A percentile compares a stretch with the other conserved stretches of the same genome.
Conservation (phyloP, 2,329 filamentous ascomycete species). For the Cryphonectria radicalis region DNA sequence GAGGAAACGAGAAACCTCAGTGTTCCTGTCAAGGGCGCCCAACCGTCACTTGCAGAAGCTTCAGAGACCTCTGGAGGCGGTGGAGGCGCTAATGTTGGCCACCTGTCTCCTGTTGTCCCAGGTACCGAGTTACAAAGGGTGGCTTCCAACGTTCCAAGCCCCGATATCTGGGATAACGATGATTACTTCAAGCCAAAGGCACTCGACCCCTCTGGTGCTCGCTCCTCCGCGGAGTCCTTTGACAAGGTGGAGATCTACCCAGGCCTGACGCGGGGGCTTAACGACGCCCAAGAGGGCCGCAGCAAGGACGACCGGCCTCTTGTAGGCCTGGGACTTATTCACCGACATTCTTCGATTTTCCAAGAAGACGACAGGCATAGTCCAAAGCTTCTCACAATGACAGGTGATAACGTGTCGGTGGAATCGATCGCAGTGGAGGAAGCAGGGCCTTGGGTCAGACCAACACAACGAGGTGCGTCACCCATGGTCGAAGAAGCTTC, state of each 20-base stretch:
- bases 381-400: constrained; percentile 38
- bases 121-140: constrained; percentile 31
- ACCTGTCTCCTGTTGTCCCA: constrained; percentile 20
- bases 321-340: constrained; percentile 37
- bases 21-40: background rate
- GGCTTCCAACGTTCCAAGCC: constrained; percentile 28
- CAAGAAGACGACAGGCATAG: constrained; percentile 38
- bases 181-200: constrained; percentile 35
- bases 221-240: constrained; percentile 10
- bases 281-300: constrained; percentile 24
- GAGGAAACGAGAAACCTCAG: background rate
- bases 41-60: background rate
- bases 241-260: constrained; percentile 35
- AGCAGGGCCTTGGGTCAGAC: constrained; percentile 17
- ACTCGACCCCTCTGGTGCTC: constrained; percentile 15
- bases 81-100: background rate
- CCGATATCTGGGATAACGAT: constrained; percentile 35
- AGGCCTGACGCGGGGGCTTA: constrained; percentile 30
- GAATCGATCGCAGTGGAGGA: constrained; percentile 29
- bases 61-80: constrained; percentile 4
- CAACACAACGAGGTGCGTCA: constrained; percentile 13
- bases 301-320: constrained; percentile 30
- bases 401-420: constrained; percentile 31
- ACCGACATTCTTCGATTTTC: constrained; percentile 35
- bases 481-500: background rate